Conservation (phyloP, 768 basidiomycete genomes). For the Lentinula sp. region DNA sequence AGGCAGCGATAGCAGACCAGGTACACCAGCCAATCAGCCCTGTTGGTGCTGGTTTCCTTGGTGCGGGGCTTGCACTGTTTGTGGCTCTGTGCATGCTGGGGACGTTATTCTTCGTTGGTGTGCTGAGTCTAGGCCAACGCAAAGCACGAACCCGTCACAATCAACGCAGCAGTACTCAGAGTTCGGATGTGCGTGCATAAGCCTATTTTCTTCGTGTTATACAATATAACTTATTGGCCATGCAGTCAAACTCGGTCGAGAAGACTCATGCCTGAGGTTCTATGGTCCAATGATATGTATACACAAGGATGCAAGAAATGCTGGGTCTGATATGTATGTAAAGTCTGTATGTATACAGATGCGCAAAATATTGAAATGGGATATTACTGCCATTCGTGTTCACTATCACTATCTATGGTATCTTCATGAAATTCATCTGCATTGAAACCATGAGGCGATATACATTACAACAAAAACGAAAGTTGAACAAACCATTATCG, state of each 20-base stretch:
- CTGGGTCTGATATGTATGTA: background rate
- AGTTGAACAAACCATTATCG: slow-evolving; percentile 25
- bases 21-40: slow-evolving; percentile 35
- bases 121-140: slow-evolving; percentile 22
- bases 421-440: slow-evolving; percentile 54
- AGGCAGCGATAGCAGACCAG: slow-evolving; percentile 7
- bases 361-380: background rate
- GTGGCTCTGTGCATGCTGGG: slow-evolving; percentile 31
- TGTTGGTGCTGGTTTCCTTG: slow-evolving; percentile 64
- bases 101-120: slow-evolving; percentile 34
- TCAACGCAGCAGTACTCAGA: background rate
- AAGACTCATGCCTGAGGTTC: background rate
- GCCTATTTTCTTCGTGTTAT: too few species aligned
- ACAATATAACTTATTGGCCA: background rate
- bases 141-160: background rate
- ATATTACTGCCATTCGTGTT: slow-evolving; percentile 24
- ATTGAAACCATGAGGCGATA: background rate
- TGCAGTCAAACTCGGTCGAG: background rate
- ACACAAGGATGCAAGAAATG: background rate
- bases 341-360: background rate
- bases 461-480: background rate
- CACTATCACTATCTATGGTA: slow-evolving; percentile 42
- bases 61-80: slow-evolving; percentile 48
- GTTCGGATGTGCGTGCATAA: background rate
- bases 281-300: background rate